Conservation (phyloP, 2,329 filamentous ascomycete species). For the Zalaria sp. region DNA sequence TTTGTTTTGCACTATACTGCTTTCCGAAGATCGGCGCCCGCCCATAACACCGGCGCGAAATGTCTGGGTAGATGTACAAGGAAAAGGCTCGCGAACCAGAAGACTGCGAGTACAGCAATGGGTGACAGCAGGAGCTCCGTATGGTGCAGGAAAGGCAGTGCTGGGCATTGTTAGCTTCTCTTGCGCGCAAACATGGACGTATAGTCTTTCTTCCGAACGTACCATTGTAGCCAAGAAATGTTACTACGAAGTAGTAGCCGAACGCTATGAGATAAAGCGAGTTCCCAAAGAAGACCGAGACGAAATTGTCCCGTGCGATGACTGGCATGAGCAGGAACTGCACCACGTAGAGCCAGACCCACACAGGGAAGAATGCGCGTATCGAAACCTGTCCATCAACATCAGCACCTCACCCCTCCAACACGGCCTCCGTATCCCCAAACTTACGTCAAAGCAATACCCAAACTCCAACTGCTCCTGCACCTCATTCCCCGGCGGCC, state of each 20-base stretch:
- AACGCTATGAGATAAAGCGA: slow-evolving; percentile 52
- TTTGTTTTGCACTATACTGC: slow-evolving; percentile 7
- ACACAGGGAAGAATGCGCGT: slow-evolving; percentile 52
- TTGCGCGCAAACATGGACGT: neutral
- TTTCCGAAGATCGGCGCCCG: slow-evolving; percentile 26
- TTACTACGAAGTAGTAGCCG: slow-evolving; percentile 54
- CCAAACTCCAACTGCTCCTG: slow-evolving; percentile 51
- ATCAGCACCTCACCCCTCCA: neutral
- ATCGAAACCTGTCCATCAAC: slow-evolving; percentile 38
- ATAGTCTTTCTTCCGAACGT: slow-evolving; percentile 6
- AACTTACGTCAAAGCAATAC: slow-evolving; percentile 53
- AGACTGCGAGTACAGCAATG: slow-evolving; percentile 42
- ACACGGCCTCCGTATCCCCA: neutral
- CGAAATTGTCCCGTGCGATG: slow-evolving; percentile 39
- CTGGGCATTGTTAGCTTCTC: slow-evolving; percentile 18
- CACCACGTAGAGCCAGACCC: slow-evolving; percentile 51
- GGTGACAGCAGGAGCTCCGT: slow-evolving; percentile 52
- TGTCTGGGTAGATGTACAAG: slow-evolving; percentile 37
- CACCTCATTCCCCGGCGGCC: slow-evolving; percentile 34
- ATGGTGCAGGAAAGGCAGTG: slow-evolving; percentile 51
- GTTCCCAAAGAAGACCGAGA: slow-evolving; percentile 48
- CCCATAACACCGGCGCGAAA: slow-evolving; percentile 36
- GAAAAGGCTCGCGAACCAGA: slow-evolving; percentile 43
- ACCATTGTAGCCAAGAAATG: slow-evolving; percentile 54
- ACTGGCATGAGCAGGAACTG: slow-evolving; percentile 55